Evolutionary conservation across 1,284 basidiomycete species (phyloP), one percentile per base, ranked within the genome.

Genomic region (Ustilago sp.): DNA sequence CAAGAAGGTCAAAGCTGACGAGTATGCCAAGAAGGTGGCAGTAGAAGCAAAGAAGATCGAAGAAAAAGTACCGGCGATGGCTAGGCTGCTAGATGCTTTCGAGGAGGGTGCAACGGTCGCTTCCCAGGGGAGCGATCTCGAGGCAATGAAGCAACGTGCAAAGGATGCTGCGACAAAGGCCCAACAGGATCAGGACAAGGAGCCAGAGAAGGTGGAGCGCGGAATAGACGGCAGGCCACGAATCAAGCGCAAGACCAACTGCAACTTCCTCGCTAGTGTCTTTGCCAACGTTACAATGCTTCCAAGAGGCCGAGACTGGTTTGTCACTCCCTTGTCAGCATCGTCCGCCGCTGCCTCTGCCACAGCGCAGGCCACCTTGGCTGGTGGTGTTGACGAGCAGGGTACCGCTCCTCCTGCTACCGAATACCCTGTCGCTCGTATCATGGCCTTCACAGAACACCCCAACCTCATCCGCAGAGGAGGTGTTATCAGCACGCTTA

Each of bases 201-300:
- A 76, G 34, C 45, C 69, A 52, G 61, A 64, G 51, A 77, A 79
- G 50, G 58, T 77, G n/a, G 83, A 78, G 39, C 60, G 65, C 13
- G 78, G 74, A 19, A 68, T 70, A 0, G 62, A 83, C 13, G 82
- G 78, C 11, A 69, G 78, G 28, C 80, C 79, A 11, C 39, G 73
- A n/a, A 77, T 85, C 53, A 73, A 76, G 69, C 78, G 84, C 56
- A 83, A 82, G 70, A 79, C 80, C 59, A 83, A 82, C 60, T 86
- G 84, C 78, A 81, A 86, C 71, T 86, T 86, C 51, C 63, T 86
- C 13, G 83, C 84, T 8, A 84, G 83, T 61, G 84, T 86, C 43
- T 86, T 86, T 75, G 84, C 84, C 56, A 86, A 86, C 47, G 78
- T 80, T 17, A 84, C 83, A 0, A 79, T 81, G 5, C 56, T 84